Conservation (phyloP, 2,329 filamentous ascomycete species). For the Ascochyta koolunga region DNA sequence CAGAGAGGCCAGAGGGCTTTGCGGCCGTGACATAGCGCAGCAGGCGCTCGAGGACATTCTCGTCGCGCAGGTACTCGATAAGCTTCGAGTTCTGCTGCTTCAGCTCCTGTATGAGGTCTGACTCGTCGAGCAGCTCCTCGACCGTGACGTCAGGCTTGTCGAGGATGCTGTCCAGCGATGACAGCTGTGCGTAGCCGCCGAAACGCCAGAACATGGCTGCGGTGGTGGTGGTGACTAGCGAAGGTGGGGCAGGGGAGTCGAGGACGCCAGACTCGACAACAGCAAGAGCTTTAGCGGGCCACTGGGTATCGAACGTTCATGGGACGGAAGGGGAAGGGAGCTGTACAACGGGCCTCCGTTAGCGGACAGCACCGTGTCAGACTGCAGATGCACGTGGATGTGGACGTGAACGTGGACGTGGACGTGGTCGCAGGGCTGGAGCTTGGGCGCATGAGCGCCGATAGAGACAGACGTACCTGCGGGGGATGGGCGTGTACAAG, state of each 20-base stretch:
- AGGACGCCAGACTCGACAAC: constrained; percentile 34
- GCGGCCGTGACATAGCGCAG: constrained; percentile 92
- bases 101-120: constrained; percentile 94
- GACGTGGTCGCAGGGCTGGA: constrained; percentile 5
- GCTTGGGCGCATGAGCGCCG: constrained; percentile 30
- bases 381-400: constrained; percentile 13
- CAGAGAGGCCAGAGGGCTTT: constrained; percentile 54
- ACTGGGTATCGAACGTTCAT: constrained; percentile 16
- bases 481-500: constrained; percentile 21
- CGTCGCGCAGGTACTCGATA: constrained; percentile 91
- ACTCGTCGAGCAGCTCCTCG: constrained; percentile 94
- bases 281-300: constrained; percentile 21
- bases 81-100: constrained; percentile 98
- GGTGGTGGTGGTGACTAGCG: constrained; percentile 28
- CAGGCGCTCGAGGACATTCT: constrained; percentile 80
- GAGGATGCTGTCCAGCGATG: constrained; percentile 93
- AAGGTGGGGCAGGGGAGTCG: constrained; percentile 37
- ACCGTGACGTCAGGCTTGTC: constrained; percentile 94
- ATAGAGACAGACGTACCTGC: constrained; percentile 22
- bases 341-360: constrained; percentile 12
- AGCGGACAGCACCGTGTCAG: constrained; percentile 13
- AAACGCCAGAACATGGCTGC: constrained; percentile 95
- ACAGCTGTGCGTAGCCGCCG: constrained; percentile 97
- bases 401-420: constrained; percentile 5
- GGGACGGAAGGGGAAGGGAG: constrained; percentile 14